Evolutionary conservation across 768 basidiomycete species (phyloP).

Genomic region (Serendipita sp.): DNA sequence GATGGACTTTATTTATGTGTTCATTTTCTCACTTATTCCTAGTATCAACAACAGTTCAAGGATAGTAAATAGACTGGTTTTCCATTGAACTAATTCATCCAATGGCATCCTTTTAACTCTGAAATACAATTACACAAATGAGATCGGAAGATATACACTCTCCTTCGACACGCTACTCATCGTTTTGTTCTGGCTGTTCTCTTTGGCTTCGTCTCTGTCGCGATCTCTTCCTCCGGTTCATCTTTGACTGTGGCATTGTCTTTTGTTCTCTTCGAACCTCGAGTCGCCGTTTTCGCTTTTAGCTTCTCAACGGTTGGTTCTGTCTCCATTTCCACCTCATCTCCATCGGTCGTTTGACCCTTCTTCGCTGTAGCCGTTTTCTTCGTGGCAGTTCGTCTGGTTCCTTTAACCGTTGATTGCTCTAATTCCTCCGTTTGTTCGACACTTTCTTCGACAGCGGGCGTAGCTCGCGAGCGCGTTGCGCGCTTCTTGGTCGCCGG

Average conservation of each 20-base stretch:
- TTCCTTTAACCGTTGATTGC: not conserved
- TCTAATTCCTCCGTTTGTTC: not conserved
- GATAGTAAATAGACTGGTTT: not conserved
- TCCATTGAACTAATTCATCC: too few relatives aligned
- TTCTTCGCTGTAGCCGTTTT: not conserved
- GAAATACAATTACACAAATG: too few relatives aligned
- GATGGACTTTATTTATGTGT: not conserved
- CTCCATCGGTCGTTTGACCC: not conserved
- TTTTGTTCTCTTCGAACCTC: not conserved
- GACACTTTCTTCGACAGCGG: not conserved
- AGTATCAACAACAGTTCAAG: conserved; percentile 1
- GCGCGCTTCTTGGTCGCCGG: not conserved
- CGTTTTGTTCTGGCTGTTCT: not conserved
- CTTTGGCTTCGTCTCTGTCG: not conserved
- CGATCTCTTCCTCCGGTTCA: not conserved
- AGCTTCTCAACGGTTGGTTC: not conserved
- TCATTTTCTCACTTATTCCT: not conserved
- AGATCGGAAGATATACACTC: too few relatives aligned
- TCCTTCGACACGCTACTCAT: not conserved
- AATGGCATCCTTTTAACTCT: too few relatives aligned
- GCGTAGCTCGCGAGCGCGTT: not conserved
- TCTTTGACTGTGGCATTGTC: not conserved
- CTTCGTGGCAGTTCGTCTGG: not conserved
- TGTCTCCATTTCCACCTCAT: not conserved
- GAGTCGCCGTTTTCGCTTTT: not conserved